phyloP scores from a whole-genome alignment of 106 monocot species.

The Hemerocallis citrina region DNA sequence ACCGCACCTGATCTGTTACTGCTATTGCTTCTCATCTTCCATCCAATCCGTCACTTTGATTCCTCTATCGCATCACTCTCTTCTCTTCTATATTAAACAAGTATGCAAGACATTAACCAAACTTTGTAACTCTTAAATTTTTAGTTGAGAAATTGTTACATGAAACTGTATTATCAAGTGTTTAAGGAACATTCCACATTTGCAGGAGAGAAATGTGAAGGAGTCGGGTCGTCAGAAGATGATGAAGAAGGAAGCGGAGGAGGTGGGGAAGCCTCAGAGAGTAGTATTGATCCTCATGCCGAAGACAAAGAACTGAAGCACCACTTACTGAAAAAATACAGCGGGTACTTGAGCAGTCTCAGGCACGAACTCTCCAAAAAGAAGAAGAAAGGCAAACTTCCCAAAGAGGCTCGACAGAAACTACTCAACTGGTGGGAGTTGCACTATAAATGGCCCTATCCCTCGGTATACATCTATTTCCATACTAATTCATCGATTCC shows the following conservation, averaged over 20 bases:
- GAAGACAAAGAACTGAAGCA: slow-evolving; percentile 32
- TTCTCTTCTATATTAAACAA: too few relatives aligned
- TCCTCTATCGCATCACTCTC: too few relatives aligned
- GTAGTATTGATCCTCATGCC: slow-evolving; percentile 24
- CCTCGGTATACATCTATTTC: slow-evolving; percentile 27
- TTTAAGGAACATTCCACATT: too few relatives aligned
- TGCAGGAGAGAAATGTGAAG: slow-evolving; percentile 21
- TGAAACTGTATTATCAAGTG: too few relatives aligned
- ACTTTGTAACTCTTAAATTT: too few relatives aligned
- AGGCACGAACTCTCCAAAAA: slow-evolving; percentile 32
- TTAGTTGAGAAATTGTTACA: too few relatives aligned
- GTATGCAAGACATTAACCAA: too few relatives aligned
- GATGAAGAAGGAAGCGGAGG: slow-evolving; percentile 25
- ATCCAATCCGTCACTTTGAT: too few relatives aligned
- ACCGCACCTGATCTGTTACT: too few relatives aligned
- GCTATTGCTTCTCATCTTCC: too few relatives aligned
- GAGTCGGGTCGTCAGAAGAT: slow-evolving; percentile 25
- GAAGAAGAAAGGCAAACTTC: slow-evolving; percentile 38
- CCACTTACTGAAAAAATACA: slow-evolving; percentile 32
- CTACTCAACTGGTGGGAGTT: slow-evolving; percentile 43
- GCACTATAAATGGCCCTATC: slow-evolving; percentile 46
- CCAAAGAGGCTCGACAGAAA: slow-evolving; percentile 36
- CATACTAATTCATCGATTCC: too few relatives aligned
- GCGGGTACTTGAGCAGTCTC: slow-evolving; percentile 30
- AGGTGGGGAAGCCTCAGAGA: slow-evolving; percentile 11